Conservation (phyloP, 495 filamentous ascomycete species). For the Gamarada debralockiae region DNA sequence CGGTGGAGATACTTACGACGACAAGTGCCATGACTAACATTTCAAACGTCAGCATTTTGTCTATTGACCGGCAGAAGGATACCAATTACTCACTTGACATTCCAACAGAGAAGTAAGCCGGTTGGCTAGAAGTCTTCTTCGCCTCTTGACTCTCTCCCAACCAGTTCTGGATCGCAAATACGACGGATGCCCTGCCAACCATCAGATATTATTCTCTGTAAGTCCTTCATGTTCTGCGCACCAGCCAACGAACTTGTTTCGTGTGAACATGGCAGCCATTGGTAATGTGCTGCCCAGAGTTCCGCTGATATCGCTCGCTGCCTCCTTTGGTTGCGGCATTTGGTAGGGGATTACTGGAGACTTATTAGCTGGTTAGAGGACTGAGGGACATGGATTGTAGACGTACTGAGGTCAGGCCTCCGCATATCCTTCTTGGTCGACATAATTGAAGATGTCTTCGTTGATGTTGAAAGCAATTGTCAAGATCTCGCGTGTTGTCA, state of each 20-base stretch:
- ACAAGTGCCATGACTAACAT: conserved; percentile 68
- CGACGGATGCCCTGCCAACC: conserved; percentile 68
- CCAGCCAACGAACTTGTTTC: conserved; percentile 89
- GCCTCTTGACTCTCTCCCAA: conserved; percentile 77
- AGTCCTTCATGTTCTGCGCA: conserved; percentile 38
- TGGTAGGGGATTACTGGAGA: conserved; percentile 46
- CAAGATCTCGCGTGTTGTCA: too few species aligned
- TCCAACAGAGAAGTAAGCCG: conserved; percentile 78
- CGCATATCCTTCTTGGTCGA: conserved; percentile 83
- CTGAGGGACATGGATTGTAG: neutral
- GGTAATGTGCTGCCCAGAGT: conserved; percentile 80
- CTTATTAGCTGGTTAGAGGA: neutral
- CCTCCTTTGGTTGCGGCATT: conserved; percentile 42
- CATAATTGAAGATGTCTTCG: conserved; percentile 43
- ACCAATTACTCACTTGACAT: conserved; percentile 68
- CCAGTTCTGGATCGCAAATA: conserved; percentile 83
- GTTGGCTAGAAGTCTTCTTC: conserved; percentile 61
- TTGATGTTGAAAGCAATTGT: neutral
- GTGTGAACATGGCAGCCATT: conserved; percentile 92
- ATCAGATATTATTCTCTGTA: conserved; percentile 5
- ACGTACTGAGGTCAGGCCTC: conserved; percentile 74
- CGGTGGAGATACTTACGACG: conserved; percentile 34
- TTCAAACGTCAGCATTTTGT: conserved; percentile 10
- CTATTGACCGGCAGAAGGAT: neutral
- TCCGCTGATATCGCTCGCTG: conserved; percentile 45